Evolutionary conservation across 148 eudicot genomes (phyloP), one percentile per base, ranked within the genome.

Genomic region (Amaranthus hypochondriacus): DNA sequence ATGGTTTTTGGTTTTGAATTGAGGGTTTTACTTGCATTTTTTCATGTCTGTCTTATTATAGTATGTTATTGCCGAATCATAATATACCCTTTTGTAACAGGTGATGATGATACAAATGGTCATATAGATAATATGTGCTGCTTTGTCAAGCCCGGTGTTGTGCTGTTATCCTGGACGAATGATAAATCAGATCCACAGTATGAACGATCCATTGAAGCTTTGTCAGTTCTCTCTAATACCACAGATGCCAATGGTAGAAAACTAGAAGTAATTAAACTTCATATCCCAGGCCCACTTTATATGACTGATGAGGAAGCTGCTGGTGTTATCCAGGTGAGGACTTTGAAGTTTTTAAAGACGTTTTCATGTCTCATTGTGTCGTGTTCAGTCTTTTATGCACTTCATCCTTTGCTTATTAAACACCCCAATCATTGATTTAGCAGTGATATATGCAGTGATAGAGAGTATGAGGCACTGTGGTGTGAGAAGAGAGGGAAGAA

Each of bases 91-190:
- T 9, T 48, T 4, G 4, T 28, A 3, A 10, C 86, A 94, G 98
- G 97, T 15, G 99, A 95, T 80, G 96, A 95, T 72, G 99, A 95
- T 81, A 95, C 99, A 5, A 89, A 95, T 81, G 99, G 99, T 58
- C 99, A 95, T 77, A 76, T 95, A 47, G 99, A 95, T 79, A 95
- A 87, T 75, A 85, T 95, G 88, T 86, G 94, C 84, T 95, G 99
- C 80, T 95, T 95, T 78, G 94, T 48, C 39, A 95, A 83, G 83
- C 97, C 97, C 70, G 99, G 96, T 55, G 87, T 92, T 49, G 91
- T 90, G 74, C 59, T 92, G 21, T 81, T 95, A 73, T 80, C 96
- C 63, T 95, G 98, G 98, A 95, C 98, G 4, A 90, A 95, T 79
- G 91, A 95, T 79, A 80, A 85, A 72, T 86, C 90, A 42, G 97